Conservation (phyloP, 345 rosid genomes). For the Hypericum androsaemum region DNA sequence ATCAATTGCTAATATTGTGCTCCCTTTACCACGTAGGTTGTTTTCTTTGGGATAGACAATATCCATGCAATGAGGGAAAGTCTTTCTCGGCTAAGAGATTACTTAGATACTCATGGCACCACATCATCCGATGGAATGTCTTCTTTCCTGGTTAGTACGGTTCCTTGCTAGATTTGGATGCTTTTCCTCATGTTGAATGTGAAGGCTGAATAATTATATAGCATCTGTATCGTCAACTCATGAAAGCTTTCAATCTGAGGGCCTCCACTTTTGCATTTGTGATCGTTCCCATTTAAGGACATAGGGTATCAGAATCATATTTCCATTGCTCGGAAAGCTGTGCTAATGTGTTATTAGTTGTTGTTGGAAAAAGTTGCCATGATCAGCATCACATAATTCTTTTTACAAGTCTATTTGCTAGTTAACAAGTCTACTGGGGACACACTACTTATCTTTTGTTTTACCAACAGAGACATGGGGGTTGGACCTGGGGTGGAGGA, state of each 20-base stretch:
- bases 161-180: not conserved
- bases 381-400: too few species aligned
- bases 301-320: too few species aligned
- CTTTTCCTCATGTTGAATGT: too few species aligned
- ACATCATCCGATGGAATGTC: constrained; percentile 95
- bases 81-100: constrained; percentile 90
- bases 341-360: too few species aligned
- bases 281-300: too few species aligned
- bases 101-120: constrained; percentile 88
- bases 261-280: too few species aligned
- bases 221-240: too few species aligned
- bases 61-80: constrained; percentile 99
- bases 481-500: constrained; percentile 98
- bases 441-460: constrained; percentile 12
- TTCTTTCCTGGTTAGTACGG: constrained; percentile 73
- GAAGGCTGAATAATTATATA: too few species aligned
- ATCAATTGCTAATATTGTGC: constrained; percentile 11
- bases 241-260: too few species aligned
- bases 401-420: too few species aligned
- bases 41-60: constrained; percentile 96
- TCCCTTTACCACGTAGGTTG: constrained; percentile 40
- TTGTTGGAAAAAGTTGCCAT: too few species aligned
- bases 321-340: too few species aligned
- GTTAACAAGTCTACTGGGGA: not conserved
- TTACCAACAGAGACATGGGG: constrained; percentile 74